A percentile compares a stretch with the other conserved stretches of the same genome.
Conservation (phyloP, 2,329 filamentous ascomycete species). For the Alternaria arbusti region DNA sequence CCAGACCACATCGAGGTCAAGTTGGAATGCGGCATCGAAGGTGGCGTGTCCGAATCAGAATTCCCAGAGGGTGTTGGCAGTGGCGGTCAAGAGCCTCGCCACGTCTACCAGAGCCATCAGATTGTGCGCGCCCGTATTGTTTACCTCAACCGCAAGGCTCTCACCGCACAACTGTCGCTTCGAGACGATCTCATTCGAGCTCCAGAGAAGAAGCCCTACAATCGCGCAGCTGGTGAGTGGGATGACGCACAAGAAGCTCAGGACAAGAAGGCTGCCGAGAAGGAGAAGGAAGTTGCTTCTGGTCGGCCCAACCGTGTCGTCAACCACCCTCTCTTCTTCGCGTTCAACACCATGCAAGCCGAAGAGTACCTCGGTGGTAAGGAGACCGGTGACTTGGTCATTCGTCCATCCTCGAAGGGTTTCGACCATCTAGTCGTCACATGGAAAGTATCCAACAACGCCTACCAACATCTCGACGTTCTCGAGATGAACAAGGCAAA, state of each 20-base stretch:
- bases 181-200: slow-evolving; percentile 80
- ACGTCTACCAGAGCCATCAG: slow-evolving; percentile 79
- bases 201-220: slow-evolving; percentile 56
- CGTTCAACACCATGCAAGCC: slow-evolving; percentile 90
- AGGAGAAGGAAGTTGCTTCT: slow-evolving; percentile 84
- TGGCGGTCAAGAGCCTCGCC: slow-evolving; percentile 55
- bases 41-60: slow-evolving; percentile 81
- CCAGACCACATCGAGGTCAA: slow-evolving; percentile 92
- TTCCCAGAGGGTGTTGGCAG: slow-evolving; percentile 72
- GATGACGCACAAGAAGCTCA: slow-evolving; percentile 80
- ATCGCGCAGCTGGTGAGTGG: slow-evolving; percentile 83
- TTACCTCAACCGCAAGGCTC: slow-evolving; percentile 84
- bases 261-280: slow-evolving; percentile 77
- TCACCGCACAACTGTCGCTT: slow-evolving; percentile 82
- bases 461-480: slow-evolving; percentile 98
- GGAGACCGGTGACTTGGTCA: slow-evolving; percentile 86
- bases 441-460: slow-evolving; percentile 94
- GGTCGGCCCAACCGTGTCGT: slow-evolving; percentile 92
- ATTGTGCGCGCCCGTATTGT: slow-evolving; percentile 87
- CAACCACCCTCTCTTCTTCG: slow-evolving; percentile 95
- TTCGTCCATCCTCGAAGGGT: slow-evolving; percentile 92
- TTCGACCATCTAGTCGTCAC: slow-evolving; percentile 95
- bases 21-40: slow-evolving; percentile 93
- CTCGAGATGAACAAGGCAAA: slow-evolving; percentile 96
- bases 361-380: slow-evolving; percentile 92